Conservation (phyloP, 768 basidiomycete genomes). For the Thelephora aurantiotincta region DNA sequence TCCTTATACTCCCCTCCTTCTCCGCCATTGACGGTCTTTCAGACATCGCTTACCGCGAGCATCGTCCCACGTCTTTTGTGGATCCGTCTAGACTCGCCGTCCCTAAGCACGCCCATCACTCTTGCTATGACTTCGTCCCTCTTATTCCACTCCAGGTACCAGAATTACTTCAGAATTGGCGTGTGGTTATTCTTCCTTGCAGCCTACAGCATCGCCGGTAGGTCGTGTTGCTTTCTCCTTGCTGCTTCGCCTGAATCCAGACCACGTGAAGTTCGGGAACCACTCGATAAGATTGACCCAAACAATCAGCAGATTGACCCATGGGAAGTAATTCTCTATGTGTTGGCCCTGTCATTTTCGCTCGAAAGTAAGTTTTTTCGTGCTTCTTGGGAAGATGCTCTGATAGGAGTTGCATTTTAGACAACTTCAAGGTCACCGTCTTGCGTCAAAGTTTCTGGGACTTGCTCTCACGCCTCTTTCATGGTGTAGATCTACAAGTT, state of each 20-base stretch:
- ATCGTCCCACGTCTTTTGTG: constrained; percentile 38
- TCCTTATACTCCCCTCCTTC: background rate
- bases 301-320: constrained; percentile 41
- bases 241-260: background rate
- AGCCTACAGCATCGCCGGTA: constrained; percentile 76
- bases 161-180: constrained; percentile 66
- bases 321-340: constrained; percentile 74
- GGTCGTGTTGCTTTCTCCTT: constrained; percentile 7
- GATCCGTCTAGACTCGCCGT: constrained; percentile 70
- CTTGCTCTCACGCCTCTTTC: background rate
- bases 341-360: constrained; percentile 63
- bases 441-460: background rate
- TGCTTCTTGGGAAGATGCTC: background rate
- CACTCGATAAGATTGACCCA: constrained; percentile 55
- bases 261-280: constrained; percentile 46
- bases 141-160: constrained; percentile 38
- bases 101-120: constrained; percentile 34
- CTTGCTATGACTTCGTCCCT: background rate
- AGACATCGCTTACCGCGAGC: constrained; percentile 60
- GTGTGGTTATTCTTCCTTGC: constrained; percentile 71
- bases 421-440: constrained; percentile 36
- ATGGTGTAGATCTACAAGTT: constrained; percentile 52
- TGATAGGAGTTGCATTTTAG: constrained; percentile 13
- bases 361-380: constrained; percentile 53
- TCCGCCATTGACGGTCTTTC: constrained; percentile 5